Percentiles rank a stretch among this genome's conserved stretches.
These are phyloP conservation scores for Herpetomonas samuelpessoai DNA, from an alignment of 208 protist genomes.

Conservation along the genomic window DNA sequence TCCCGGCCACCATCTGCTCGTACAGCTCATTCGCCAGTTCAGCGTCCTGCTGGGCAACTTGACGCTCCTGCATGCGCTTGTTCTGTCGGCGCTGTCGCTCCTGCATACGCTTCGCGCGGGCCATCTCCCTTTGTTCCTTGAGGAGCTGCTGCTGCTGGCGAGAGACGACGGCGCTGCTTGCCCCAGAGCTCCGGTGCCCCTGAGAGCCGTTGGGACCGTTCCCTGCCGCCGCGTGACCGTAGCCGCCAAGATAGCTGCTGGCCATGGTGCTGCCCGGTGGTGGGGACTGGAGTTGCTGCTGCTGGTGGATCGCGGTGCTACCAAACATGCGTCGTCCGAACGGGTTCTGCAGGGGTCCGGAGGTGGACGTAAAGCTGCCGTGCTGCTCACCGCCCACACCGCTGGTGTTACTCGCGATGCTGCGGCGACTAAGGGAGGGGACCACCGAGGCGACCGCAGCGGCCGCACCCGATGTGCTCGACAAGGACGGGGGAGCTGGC, in stretches of 20 bases:
- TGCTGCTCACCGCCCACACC: not conserved
- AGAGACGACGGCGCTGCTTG: slow-evolving; percentile 8
- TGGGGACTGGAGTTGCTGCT: not conserved
- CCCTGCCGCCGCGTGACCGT: no score
- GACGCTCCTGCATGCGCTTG: slow-evolving; percentile 38
- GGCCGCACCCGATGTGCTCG: no score
- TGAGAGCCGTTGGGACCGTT: not conserved
- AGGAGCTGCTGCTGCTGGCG: slow-evolving; percentile 18
- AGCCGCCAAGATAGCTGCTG: no score
- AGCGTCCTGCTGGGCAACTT: slow-evolving; percentile 46
- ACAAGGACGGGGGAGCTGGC: no score
- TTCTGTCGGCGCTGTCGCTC: slow-evolving; percentile 16
- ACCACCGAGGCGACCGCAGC: no score
- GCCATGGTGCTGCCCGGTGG: not conserved
- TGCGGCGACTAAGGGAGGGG: no score
- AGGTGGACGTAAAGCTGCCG: not conserved
- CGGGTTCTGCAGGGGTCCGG: slow-evolving; percentile 15
- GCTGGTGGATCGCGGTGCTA: slow-evolving; percentile 10
- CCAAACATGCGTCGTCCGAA: slow-evolving; percentile 47
- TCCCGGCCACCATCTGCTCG: slow-evolving; percentile 65
- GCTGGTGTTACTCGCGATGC: no score
- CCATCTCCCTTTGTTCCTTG: slow-evolving; percentile 4
- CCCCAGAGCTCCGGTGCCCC: not conserved
- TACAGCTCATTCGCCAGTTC: slow-evolving; percentile 61
- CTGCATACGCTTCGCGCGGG: slow-evolving; percentile 13